Conservation (phyloP, 768 basidiomycete genomes). For the Serendipita indica region DNA sequence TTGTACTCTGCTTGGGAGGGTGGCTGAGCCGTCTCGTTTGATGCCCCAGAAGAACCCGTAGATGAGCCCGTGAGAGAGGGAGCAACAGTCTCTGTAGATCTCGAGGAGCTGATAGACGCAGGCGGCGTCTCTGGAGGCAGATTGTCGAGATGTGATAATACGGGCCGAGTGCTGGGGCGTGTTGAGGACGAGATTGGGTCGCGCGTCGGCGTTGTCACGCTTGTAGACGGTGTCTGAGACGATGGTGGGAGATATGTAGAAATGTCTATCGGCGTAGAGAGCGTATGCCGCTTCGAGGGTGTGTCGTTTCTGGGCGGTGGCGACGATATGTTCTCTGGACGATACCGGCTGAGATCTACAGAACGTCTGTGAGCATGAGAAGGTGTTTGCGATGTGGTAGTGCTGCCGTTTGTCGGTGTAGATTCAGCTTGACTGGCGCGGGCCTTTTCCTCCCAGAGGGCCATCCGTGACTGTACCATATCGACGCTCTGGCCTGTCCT, state of each 20-base stretch:
- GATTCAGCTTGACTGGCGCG: background rate
- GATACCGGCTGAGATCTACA: background rate
- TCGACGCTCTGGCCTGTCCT: constrained; percentile 8
- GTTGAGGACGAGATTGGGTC: background rate
- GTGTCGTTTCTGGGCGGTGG: constrained; percentile 1
- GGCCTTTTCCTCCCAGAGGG: constrained; percentile 7
- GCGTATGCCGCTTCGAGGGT: constrained; percentile 2
- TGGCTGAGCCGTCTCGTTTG: constrained; percentile 4
- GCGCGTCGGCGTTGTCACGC: background rate
- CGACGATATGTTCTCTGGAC: background rate
- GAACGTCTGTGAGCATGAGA: background rate
- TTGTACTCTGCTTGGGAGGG: background rate
- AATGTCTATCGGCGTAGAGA: constrained; percentile 6
- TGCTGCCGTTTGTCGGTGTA: background rate
- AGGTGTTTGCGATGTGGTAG: background rate
- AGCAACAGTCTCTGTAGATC: constrained; percentile 5
- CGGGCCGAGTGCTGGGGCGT: background rate
- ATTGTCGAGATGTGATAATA: constrained; percentile 2
- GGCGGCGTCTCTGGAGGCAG: background rate
- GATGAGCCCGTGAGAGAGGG: constrained; percentile 1
- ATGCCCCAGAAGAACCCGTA: constrained; percentile 5
- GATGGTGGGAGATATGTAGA: background rate
- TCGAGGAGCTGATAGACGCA: background rate
- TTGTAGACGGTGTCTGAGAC: background rate
- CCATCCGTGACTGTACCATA: background rate